phyloP scores from a whole-genome alignment of 352 stramenopile species.

The Pythium aristosporum region DNA sequence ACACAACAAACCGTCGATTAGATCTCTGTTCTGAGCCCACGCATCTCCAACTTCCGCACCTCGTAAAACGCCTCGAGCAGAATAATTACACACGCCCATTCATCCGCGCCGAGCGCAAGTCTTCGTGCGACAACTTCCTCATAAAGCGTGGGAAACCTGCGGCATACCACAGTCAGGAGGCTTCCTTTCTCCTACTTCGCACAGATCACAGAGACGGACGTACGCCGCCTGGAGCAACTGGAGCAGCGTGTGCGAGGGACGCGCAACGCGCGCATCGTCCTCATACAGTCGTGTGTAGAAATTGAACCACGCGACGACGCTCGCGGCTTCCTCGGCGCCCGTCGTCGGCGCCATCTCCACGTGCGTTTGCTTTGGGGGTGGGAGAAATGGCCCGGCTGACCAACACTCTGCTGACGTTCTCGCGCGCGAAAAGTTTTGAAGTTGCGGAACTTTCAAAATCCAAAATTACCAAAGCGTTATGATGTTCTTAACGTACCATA shows the following conservation, averaged over 20 bases:
- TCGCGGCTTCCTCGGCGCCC: constrained; percentile 25
- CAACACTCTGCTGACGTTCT: constrained; percentile 23
- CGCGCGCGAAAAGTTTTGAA: constrained; percentile 30
- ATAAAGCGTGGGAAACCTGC: constrained; percentile 33
- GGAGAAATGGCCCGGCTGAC: neutral
- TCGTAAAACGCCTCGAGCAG: constrained; percentile 61
- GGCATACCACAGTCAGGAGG: neutral
- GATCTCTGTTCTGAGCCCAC: neutral
- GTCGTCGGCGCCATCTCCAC: neutral
- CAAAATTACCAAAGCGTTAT: constrained; percentile 16
- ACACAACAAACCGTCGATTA: neutral
- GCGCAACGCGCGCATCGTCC: constrained; percentile 5
- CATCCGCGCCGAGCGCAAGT: constrained; percentile 9
- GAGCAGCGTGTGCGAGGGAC: constrained; percentile 26
- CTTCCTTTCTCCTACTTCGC: neutral
- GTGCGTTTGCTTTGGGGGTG: neutral
- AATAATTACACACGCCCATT: constrained; percentile 23
- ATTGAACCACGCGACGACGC: constrained; percentile 29
- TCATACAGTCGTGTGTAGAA: constrained; percentile 24
- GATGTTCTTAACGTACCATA: neutral
- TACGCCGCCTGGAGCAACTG: constrained; percentile 29
- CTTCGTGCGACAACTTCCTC: constrained; percentile 16
- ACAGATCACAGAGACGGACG: constrained; percentile 8
- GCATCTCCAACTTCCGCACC: constrained; percentile 20
- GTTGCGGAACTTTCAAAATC: constrained; percentile 30